Conservation (phyloP, 1,284 basidiomycete genomes). For the Leccinum proximum region DNA sequence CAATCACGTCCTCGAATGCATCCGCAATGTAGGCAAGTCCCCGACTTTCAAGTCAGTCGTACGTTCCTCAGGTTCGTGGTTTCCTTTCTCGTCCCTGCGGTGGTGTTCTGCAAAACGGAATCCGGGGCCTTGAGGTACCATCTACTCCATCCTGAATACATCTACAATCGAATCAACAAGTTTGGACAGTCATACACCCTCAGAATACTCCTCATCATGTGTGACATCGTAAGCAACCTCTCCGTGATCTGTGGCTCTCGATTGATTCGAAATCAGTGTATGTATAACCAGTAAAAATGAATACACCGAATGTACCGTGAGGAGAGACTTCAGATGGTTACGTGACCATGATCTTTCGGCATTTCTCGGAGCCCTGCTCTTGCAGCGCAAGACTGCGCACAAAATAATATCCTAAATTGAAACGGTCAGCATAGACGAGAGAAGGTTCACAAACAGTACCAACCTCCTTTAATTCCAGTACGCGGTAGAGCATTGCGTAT, state of each 20-base stretch:
- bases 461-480: too few relatives aligned
- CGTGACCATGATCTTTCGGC: too few relatives aligned
- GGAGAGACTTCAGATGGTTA: too few relatives aligned
- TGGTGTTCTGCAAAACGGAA: conserved; percentile 38
- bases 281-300: too few relatives aligned
- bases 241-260: not conserved
- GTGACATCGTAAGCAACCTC: conserved; percentile 75
- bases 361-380: too few relatives aligned
- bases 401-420: too few relatives aligned
- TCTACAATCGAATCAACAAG: conserved; percentile 82
- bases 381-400: too few relatives aligned
- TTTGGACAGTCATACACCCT: conserved; percentile 79
- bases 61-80: conserved; percentile 80
- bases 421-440: too few relatives aligned
- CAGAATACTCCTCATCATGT: conserved; percentile 84
- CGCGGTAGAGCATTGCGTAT: too few relatives aligned
- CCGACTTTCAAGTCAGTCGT: conserved; percentile 95
- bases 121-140: conserved; percentile 73
- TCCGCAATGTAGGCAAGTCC: conserved; percentile 87
- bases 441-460: too few relatives aligned
- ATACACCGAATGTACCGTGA: too few relatives aligned
- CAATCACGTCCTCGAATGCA: conserved; percentile 84
- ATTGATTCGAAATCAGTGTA: not conserved
- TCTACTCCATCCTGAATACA: conserved; percentile 46
- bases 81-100: not conserved